A percentile compares a stretch with the other conserved stretches of the same genome.
These are phyloP conservation scores for Naumovozyma dairenensis DNA, from an alignment of 805 yeast genomes.

Conservation along the genomic window DNA sequence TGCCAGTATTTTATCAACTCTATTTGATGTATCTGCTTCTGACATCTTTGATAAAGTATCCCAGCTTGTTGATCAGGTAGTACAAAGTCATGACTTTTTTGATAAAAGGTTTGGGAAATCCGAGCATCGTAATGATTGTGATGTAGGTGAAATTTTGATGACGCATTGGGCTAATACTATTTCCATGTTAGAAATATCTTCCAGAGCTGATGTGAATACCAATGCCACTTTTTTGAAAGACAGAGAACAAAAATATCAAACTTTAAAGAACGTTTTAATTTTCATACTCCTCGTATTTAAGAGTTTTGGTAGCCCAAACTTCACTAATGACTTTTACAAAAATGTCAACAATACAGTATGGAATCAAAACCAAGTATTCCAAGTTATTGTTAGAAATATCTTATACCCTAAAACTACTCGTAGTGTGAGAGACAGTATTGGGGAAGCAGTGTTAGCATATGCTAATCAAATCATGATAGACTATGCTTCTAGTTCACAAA, in stretches of 20 bases:
- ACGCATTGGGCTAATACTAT: slow-evolving; percentile 31
- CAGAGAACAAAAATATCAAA: slow-evolving; percentile 33
- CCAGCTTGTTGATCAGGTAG: slow-evolving; percentile 12
- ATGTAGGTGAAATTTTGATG: slow-evolving; percentile 14
- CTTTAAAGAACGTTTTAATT: slow-evolving; percentile 26
- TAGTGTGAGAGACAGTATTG: slow-evolving; percentile 12
- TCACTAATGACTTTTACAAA: slow-evolving; percentile 10
- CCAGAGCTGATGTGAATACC: slow-evolving; percentile 37
- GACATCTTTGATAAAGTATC: slow-evolving; percentile 10
- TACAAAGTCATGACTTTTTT: slow-evolving; percentile 16
- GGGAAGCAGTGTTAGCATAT: slow-evolving; percentile 12
- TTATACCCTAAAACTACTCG: slow-evolving; percentile 10
- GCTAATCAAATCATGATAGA: slow-evolving; percentile 11
- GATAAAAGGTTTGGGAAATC: slow-evolving; percentile 12
- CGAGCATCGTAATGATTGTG: slow-evolving; percentile 10
- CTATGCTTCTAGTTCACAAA: slow-evolving; percentile 3
- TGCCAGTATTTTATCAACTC: slow-evolving; percentile 6
- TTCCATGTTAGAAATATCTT: slow-evolving; percentile 48
- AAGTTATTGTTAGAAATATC: slow-evolving; percentile 18
- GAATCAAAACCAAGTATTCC: slow-evolving; percentile 23
- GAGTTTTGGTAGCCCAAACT: slow-evolving; percentile 17
- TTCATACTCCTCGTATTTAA: slow-evolving; percentile 18
- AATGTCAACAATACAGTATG: slow-evolving; percentile 8
- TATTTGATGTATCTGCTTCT: slow-evolving; percentile 11
- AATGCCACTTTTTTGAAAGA: slow-evolving; percentile 26